Evolutionary conservation across 2,329 filamentous ascomycete genomes (phyloP), one percentile per base, ranked within the genome.

Genomic region (Colletotrichum liaoningense): DNA sequence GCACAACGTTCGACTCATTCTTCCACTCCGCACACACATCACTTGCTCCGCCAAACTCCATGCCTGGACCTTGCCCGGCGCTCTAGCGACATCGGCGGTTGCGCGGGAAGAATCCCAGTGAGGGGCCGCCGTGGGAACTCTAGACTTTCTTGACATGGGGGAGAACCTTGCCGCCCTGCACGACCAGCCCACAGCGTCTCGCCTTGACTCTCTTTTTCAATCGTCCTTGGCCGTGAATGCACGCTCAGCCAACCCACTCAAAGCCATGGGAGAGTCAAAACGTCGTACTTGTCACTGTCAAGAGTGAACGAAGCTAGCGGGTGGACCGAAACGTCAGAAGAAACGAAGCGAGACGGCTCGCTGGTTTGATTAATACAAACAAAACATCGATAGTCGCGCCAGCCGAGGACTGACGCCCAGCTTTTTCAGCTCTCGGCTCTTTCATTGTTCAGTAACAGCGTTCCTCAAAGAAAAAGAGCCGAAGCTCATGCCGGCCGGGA

Each of bases 81-180:
- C 46, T 62, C 55, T 62, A 57, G 70, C 70, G 67, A 73, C 70
- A 73, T 70, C 60, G 70, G 70, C 70, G 70, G 67, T 38, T 65
- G 28, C 35, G 67, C 66, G 70, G 70, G 70, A 49, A 69, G 30
- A 54, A 42, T 52, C 26, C 26, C 70, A 49, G 67, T 42, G 70
- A 73, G 70, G 70, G 70, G 70, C 67, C 67, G 67, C 35, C 46
- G 26, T 63, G 46, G 33, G 38, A 16, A 59, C 54, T 63, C 19
- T 49, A 49, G 42, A 42, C 38, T 42, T 42, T 42, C 38, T 42
- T 42, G 38, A 8, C 60, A 70, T 49, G 70, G 67, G 60, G 24
- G 19, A 9, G 19, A 7, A 19, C 38, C 16, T 42, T 42, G 38
- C 38, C 38, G 38, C 38, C 38, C 16, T 42, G 38, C 38, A 42